Evolutionary conservation across 2,329 filamentous ascomycete species (phyloP), one percentile per base, ranked within the genome.

Genomic region (Pseudogymnoascus sp.): DNA sequence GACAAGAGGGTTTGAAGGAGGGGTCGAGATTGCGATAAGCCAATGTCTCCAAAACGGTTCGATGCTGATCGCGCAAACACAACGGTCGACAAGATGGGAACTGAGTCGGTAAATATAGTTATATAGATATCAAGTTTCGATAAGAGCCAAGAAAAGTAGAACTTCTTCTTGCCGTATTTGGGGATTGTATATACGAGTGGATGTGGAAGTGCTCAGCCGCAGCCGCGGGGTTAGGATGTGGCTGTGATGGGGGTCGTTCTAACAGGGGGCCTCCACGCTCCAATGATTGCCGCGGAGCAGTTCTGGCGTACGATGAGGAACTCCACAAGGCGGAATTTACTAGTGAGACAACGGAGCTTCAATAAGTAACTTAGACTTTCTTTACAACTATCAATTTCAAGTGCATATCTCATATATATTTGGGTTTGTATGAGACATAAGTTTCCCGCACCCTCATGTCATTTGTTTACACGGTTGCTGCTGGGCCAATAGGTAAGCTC

Each of bases 21-120:
- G 47, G 47, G 47, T 54, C 28, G 47, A 54, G 47, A 54, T 54
- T 54, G 47, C 47, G 47, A 54, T 54, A 54, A 54, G 47, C 47
- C 28, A 54, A 54, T 54, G 47, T 54, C 47, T 18, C 43, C 43
- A 54, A 54, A 54, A 33, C 43, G 33, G 47, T 54, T 18, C 9
- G 28, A 54, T 35, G 6, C 47, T 14, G n/a, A 33, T 28, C 9
- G 12, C 47, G 47, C 47, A 35, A 54, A 20, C 47, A 54, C 47
- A 54, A 33, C 28, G 47, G 47, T 54, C 25, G 28, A 14, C 16
- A 54, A 20, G 47, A 35, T 54, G 28, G 25, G 28, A 12, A 33
- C 28, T 6, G n/a, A 20, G 28, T 8, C 33, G 9, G 28, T 12
- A 54, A 18, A 20, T 33, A 28, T 12, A 33, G 47, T 54, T 33